Evolutionary conservation across 2,329 filamentous ascomycete species (phyloP).

Genomic region (Magnaporthiopsis incrustans): DNA sequence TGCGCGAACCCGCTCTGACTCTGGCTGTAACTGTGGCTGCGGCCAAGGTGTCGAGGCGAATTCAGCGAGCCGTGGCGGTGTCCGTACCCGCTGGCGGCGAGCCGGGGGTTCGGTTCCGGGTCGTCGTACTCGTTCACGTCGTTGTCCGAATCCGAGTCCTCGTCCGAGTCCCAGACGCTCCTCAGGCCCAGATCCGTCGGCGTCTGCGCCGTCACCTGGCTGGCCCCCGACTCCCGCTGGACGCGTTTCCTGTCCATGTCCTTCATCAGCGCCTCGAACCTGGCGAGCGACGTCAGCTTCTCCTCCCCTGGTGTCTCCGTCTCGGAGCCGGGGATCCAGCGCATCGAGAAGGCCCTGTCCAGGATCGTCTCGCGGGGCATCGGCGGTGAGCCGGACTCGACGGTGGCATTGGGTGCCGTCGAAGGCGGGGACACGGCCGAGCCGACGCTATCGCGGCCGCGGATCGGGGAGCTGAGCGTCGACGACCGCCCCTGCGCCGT

Average conservation of each 20-base stretch:
- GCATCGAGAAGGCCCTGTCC: constrained; percentile 58
- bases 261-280: constrained; percentile 59
- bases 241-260: constrained; percentile 46
- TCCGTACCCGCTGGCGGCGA: background rate
- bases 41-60: background rate
- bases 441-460: constrained; percentile 46
- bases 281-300: constrained; percentile 55
- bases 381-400: constrained; percentile 42
- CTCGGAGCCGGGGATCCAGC: constrained; percentile 54
- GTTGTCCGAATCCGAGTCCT: constrained; percentile 34
- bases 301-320: constrained; percentile 47
- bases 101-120: constrained; percentile 18
- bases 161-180: constrained; percentile 45
- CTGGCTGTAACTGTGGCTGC: constrained; percentile 7
- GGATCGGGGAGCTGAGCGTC: constrained; percentile 46
- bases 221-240: constrained; percentile 27
- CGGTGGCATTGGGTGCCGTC: constrained; percentile 15
- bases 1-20: constrained; percentile 10
- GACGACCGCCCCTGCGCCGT: constrained; percentile 52
- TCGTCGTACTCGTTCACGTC: constrained; percentile 30
- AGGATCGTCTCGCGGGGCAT: constrained; percentile 55
- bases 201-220: constrained; percentile 10
- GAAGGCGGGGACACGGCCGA: constrained; percentile 30
- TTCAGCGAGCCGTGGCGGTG: background rate
- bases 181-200: constrained; percentile 28